A percentile compares a stretch with the other conserved stretches of the same genome.
These are phyloP conservation scores for Circinella minor DNA, from an alignment of 371 early-diverging fungal species.

Conservation along the genomic window DNA sequence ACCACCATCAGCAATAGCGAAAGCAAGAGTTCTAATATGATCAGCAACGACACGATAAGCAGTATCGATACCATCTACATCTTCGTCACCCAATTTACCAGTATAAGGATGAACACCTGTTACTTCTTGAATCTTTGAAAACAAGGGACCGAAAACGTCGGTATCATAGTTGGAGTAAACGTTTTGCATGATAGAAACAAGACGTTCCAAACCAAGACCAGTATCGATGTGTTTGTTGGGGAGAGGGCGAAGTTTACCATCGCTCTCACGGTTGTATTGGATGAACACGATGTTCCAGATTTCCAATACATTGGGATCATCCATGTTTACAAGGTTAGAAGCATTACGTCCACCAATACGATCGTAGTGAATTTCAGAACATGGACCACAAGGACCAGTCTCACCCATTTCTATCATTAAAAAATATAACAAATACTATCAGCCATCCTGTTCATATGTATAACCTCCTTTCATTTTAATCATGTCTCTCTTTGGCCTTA, in stretches of 20 bases:
- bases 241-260: slow-evolving; percentile 87
- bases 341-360: slow-evolving; percentile 98
- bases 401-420: slow-evolving; percentile 94
- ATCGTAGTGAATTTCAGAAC: slow-evolving; percentile 99
- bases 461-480: neutral
- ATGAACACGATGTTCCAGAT: slow-evolving; percentile 99
- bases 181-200: slow-evolving; percentile 96
- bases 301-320: slow-evolving; percentile 99
- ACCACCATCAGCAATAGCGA: slow-evolving; percentile 97
- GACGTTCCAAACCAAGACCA: slow-evolving; percentile 99
- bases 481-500: slow-evolving; percentile 9
- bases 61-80: slow-evolving; percentile 94
- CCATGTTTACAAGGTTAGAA: slow-evolving; percentile 94
- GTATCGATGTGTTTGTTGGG: slow-evolving; percentile 99
- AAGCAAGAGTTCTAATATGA: slow-evolving; percentile 98
- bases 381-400: slow-evolving; percentile 99
- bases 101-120: slow-evolving; percentile 87
- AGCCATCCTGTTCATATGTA: neutral
- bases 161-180: slow-evolving; percentile 99
- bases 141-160: slow-evolving; percentile 90
- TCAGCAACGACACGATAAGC: slow-evolving; percentile 99
- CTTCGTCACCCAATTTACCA: slow-evolving; percentile 90
- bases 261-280: slow-evolving; percentile 98
- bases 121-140: slow-evolving; percentile 82
- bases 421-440: no score